These are phyloP conservation scores for Neocucurbitaria cava DNA, from an alignment of 2,329 filamentous ascomycete species.

Conservation along the genomic window DNA sequence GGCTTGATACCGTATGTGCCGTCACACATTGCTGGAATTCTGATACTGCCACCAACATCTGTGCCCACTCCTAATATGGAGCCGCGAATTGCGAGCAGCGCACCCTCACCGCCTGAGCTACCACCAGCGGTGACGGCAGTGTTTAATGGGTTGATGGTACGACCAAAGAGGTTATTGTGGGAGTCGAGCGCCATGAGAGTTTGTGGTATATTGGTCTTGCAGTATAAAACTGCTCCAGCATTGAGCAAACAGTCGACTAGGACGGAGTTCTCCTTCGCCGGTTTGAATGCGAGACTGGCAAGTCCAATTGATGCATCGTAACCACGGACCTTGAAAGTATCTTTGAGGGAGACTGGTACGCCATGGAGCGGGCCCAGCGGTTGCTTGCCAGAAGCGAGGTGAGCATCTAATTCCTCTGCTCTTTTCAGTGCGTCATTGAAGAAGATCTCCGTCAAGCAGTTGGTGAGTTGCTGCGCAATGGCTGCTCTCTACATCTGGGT, in stretches of 20 bases:
- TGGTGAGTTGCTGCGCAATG: slow-evolving; percentile 56
- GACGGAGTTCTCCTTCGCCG: slow-evolving; percentile 46
- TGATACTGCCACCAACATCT: slow-evolving; percentile 62
- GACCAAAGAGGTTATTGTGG: slow-evolving; percentile 59
- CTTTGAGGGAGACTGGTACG: slow-evolving; percentile 57
- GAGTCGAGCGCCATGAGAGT: slow-evolving; percentile 61
- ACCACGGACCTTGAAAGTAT: slow-evolving; percentile 58
- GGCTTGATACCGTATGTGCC: slow-evolving; percentile 58
- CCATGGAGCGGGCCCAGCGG: slow-evolving; percentile 57
- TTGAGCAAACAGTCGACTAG: slow-evolving; percentile 54
- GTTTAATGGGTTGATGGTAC: slow-evolving; percentile 58
- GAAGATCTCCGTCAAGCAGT: slow-evolving; percentile 51
- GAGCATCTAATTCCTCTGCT: slow-evolving; percentile 50
- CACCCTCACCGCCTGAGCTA: slow-evolving; percentile 61
- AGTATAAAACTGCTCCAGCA: slow-evolving; percentile 58
- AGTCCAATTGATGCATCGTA: slow-evolving; percentile 54
- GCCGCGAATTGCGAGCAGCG: slow-evolving; percentile 58
- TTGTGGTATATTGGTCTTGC: slow-evolving; percentile 64
- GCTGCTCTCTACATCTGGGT: slow-evolving; percentile 48
- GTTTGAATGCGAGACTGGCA: slow-evolving; percentile 53
- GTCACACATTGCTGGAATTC: slow-evolving; percentile 60
- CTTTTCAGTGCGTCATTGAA: slow-evolving; percentile 45
- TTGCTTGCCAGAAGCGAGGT: slow-evolving; percentile 46
- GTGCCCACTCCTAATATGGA: slow-evolving; percentile 61
- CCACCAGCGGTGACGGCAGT: slow-evolving; percentile 59